Percentiles rank a stretch among this genome's conserved stretches.
phyloP scores from a whole-genome alignment of 2,329 filamentous ascomycete genomes.

The Ophiostoma sp. region DNA sequence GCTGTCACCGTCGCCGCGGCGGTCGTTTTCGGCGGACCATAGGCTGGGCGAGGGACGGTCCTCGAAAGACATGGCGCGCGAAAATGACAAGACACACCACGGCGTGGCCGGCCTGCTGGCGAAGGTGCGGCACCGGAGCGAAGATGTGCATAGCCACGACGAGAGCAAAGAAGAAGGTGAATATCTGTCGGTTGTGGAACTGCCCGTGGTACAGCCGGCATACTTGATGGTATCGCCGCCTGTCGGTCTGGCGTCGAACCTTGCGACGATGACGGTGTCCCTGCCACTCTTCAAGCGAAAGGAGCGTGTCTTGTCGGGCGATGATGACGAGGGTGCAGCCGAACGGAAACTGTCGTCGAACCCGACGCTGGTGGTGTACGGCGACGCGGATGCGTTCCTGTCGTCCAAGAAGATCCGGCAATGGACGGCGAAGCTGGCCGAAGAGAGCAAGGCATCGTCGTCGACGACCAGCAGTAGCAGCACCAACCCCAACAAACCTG shows the following conservation, averaged over 20 bases:
- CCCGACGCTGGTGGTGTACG: slow-evolving; percentile 65
- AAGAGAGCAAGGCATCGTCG: slow-evolving; percentile 27
- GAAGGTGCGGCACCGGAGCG: slow-evolving; percentile 35
- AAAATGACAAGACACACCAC: slow-evolving; percentile 39
- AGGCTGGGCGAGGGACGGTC: not conserved
- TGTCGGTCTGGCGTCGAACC: slow-evolving; percentile 51
- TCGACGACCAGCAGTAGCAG: not conserved
- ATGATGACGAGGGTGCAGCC: slow-evolving; percentile 29
- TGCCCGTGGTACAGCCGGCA: slow-evolving; percentile 39
- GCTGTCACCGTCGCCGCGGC: slow-evolving; percentile 28
- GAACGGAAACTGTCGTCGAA: slow-evolving; percentile 54
- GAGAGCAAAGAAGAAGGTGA: not conserved
- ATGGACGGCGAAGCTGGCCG: slow-evolving; percentile 54
- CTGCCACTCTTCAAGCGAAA: slow-evolving; percentile 16
- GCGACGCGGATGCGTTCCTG: slow-evolving; percentile 69
- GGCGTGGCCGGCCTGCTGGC: slow-evolving; percentile 46
- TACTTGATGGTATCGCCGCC: slow-evolving; percentile 67
- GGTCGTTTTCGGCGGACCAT: slow-evolving; percentile 19
- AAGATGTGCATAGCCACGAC: slow-evolving; percentile 24
- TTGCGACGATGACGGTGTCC: slow-evolving; percentile 59
- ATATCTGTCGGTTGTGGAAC: slow-evolving; percentile 31
- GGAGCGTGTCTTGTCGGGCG: not conserved
- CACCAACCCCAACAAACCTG: not conserved
- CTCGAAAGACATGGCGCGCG: not conserved
- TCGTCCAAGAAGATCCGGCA: slow-evolving; percentile 56